Conservation (phyloP, 2,329 filamentous ascomycete species). For the Alternaria angustiovoidea region DNA sequence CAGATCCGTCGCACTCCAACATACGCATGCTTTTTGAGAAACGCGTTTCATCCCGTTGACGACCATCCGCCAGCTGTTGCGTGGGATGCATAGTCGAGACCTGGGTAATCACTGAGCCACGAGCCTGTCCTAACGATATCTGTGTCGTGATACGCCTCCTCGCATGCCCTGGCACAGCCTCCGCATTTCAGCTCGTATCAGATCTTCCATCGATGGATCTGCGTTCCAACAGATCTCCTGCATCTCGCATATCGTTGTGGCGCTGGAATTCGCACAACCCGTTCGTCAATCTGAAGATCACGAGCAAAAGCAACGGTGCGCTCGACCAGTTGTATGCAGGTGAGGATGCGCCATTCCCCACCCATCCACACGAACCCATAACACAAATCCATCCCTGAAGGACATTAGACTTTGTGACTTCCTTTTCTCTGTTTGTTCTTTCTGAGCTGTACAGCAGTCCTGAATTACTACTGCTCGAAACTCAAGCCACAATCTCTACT, state of each 20-base stretch:
- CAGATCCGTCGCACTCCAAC: neutral
- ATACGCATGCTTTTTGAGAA: constrained; percentile 6
- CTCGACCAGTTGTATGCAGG: neutral
- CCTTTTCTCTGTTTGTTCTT: constrained; percentile 3
- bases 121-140: neutral
- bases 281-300: constrained; percentile 10
- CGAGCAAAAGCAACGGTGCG: constrained; percentile 11
- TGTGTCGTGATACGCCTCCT: constrained; percentile 1
- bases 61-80: neutral
- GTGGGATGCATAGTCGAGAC: neutral
- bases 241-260: constrained; percentile 1
- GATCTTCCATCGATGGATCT: neutral
- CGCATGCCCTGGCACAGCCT: neutral
- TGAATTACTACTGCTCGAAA: constrained; percentile 1
- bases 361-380: constrained; percentile 1
- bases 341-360: neutral
- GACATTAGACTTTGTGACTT: neutral
- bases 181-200: neutral
- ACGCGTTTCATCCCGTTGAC: constrained; percentile 8
- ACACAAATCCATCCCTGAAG: constrained; percentile 1
- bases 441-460: neutral
- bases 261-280: constrained; percentile 5
- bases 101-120: neutral
- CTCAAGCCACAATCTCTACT: constrained; percentile 1
- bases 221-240: constrained; percentile 1